Percentiles rank a stretch among this genome's conserved stretches.
Conservation (phyloP, 805 yeast genomes). For the Wickerhamiella parazyma region DNA sequence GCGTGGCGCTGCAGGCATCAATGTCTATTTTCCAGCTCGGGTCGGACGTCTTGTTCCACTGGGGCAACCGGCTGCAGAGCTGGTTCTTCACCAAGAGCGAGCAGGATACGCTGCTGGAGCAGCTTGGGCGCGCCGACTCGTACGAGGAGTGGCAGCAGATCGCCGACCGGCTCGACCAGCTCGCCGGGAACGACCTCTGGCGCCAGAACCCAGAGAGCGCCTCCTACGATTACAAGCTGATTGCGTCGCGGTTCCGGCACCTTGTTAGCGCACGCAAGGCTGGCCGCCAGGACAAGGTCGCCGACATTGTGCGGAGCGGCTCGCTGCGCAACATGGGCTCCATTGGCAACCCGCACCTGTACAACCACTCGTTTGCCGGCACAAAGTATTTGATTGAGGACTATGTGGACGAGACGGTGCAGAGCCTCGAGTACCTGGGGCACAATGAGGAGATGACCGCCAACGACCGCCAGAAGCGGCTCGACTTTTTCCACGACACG, state of each 20-base stretch:
- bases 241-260: slow-evolving; percentile 55
- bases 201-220: slow-evolving; percentile 70
- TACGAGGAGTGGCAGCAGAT: slow-evolving; percentile 55
- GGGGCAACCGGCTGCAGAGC: slow-evolving; percentile 17
- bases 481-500: slow-evolving; percentile 73
- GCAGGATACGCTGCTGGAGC: slow-evolving; percentile 17
- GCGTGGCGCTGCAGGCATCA: background rate
- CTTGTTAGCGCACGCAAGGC: slow-evolving; percentile 43
- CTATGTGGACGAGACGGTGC: slow-evolving; percentile 62
- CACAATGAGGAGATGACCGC: slow-evolving; percentile 24
- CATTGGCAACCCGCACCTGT: slow-evolving; percentile 63
- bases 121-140: slow-evolving; percentile 32
- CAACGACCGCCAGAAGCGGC: slow-evolving; percentile 25
- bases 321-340: slow-evolving; percentile 85
- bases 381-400: slow-evolving; percentile 83
- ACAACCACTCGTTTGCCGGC: slow-evolving; percentile 72
- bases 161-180: slow-evolving; percentile 33
- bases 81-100: slow-evolving; percentile 17
- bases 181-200: slow-evolving; percentile 32
- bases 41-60: slow-evolving; percentile 19
- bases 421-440: slow-evolving; percentile 48
- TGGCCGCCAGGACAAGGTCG: slow-evolving; percentile 23
- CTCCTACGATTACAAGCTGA: slow-evolving; percentile 72
- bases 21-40: slow-evolving; percentile 14
- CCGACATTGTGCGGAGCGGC: slow-evolving; percentile 66